Evolutionary conservation across 345 rosid species (phyloP), one percentile per base, ranked within the genome.

Genomic region (Arabis alpina): DNA sequence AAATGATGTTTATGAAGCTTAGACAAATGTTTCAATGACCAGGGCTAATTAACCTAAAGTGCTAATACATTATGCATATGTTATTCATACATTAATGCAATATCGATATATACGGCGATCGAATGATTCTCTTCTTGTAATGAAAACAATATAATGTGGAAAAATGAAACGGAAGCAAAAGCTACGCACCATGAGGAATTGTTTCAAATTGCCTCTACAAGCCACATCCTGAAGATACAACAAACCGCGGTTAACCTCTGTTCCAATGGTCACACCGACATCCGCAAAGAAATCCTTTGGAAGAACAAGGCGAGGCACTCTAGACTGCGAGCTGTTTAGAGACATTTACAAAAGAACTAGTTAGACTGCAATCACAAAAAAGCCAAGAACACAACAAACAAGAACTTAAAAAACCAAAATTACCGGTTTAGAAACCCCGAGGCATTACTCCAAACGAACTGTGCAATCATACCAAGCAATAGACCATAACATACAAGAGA

Each of bases 371-470:
- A 76, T 37, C 49, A 64, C 9, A 59, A 36, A 23, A 43, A 32
- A 62, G 37, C 11, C 32, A 51, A 16, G 11, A 61, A 30, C 60
- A 27, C 30, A 15, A 50, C 6, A 50, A 42, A 42, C 24, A 51
- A 44, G 11, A 48, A 39, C 6, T 7, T 2, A 16, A 12, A 10
- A 15, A 8, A 0, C 8, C 24, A 57, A 55, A 10, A 16, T 56
- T 74, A 90, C 99, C 85, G 81, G 78, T 84, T 88, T 23, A 92
- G 13, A 28, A 86, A 79, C 61, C 94, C 87, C 24, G 92, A 83
- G 68, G 85, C 88, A 69, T 92, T 92, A 53, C 75, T 71, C 98
- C 98, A 95, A 51, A 90, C 42, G 83, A 88, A 95, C 57, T 92
- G 99, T 2, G 72, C 88, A 62, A 90, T 76, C 99, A 95, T 82